Conservation (phyloP, 2,329 filamentous ascomycete genomes). For the Helotiales sp. region DNA sequence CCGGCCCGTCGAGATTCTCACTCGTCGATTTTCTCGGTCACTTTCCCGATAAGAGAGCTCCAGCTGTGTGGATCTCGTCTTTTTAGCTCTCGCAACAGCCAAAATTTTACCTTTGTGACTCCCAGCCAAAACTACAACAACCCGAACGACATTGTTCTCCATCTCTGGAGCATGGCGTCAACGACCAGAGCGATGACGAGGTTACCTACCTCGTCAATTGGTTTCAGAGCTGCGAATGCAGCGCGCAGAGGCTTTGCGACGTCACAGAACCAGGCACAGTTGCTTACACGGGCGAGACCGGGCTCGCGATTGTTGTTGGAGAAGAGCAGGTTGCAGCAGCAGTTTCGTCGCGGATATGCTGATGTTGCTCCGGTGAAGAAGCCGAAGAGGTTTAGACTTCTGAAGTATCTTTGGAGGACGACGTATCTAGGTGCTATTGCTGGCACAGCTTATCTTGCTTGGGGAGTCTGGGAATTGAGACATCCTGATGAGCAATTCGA, state of each 20-base stretch:
- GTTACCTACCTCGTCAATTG: slow-evolving; percentile 34
- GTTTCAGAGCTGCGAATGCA: slow-evolving; percentile 20
- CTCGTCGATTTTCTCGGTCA: neutral
- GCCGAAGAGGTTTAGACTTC: slow-evolving; percentile 61
- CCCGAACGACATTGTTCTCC: slow-evolving; percentile 11
- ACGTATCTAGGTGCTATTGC: slow-evolving; percentile 75
- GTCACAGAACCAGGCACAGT: slow-evolving; percentile 19
- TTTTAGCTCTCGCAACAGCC: slow-evolving; percentile 2
- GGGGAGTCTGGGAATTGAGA: slow-evolving; percentile 79
- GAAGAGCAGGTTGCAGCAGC: slow-evolving; percentile 35
- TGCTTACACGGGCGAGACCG: slow-evolving; percentile 30
- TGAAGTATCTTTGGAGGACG: slow-evolving; percentile 82
- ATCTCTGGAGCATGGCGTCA: slow-evolving; percentile 33
- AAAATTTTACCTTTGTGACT: slow-evolving; percentile 7
- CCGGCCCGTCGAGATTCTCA: neutral
- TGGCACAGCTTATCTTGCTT: slow-evolving; percentile 70
- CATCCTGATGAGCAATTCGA: slow-evolving; percentile 77
- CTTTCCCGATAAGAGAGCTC: neutral
- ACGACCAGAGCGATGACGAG: slow-evolving; percentile 34
- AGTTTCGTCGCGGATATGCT: slow-evolving; percentile 46
- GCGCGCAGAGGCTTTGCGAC: slow-evolving; percentile 32
- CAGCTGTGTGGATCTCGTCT: neutral
- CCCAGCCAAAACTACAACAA: slow-evolving; percentile 1
- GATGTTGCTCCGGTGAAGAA: slow-evolving; percentile 46
- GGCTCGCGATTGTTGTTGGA: slow-evolving; percentile 24